A percentile compares a stretch with the other conserved stretches of the same genome.
These are phyloP conservation scores for Spergularia azorica DNA, from an alignment of 179 eudicot genomes.

Conservation along the genomic window DNA sequence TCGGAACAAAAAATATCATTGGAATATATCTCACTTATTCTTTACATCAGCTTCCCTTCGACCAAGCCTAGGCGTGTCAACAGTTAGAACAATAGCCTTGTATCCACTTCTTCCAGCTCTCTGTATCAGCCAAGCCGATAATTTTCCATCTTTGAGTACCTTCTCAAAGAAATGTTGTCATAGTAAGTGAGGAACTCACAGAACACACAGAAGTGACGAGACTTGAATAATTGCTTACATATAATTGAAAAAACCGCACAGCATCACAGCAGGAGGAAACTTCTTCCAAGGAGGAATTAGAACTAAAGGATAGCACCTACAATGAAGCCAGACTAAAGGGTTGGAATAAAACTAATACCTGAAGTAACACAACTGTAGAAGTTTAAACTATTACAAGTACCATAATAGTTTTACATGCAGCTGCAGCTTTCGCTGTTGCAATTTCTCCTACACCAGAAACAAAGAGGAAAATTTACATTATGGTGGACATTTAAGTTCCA, in stretches of 20 bases:
- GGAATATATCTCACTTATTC: constrained; percentile 52
- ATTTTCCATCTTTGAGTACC: constrained; percentile 63
- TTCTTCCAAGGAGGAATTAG: constrained; percentile 70
- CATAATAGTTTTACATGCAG: constrained; percentile 72
- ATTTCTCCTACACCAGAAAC: constrained; percentile 57
- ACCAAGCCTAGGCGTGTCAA: constrained; percentile 77
- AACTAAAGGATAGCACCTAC: constrained; percentile 62
- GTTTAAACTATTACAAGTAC: constrained; percentile 27
- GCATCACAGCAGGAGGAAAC: constrained; percentile 77
- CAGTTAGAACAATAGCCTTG: constrained; percentile 81
- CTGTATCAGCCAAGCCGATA: constrained; percentile 56
- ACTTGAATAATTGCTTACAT: constrained; percentile 39
- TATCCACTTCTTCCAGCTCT: constrained; percentile 82
- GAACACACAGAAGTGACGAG: constrained; percentile 9
- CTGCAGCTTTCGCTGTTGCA: constrained; percentile 85
- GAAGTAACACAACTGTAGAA: background rate
- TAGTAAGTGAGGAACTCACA: constrained; percentile 1
- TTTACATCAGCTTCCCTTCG: constrained; percentile 77
- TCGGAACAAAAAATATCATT: background rate
- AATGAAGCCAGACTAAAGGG: constrained; percentile 12
- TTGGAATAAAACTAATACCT: background rate
- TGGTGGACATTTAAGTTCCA: background rate
- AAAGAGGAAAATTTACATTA: background rate
- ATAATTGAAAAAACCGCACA: constrained; percentile 75
- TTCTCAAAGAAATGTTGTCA: constrained; percentile 21